Evolutionary conservation across 305 asterid genomes (phyloP).

Genomic region (Solanum hybrid): DNA sequence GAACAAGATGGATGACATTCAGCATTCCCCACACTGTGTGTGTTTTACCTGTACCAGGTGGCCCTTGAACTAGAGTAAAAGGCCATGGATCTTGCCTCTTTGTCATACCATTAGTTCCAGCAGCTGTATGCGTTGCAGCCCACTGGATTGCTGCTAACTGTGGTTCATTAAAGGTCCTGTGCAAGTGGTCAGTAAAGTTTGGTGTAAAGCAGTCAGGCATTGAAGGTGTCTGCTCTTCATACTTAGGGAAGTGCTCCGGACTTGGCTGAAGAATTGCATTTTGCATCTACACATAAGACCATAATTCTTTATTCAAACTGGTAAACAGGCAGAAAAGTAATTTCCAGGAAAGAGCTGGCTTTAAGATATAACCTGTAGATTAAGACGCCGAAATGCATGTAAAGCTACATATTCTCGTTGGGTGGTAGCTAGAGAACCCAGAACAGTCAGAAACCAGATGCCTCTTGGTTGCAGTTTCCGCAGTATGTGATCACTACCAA

Average conservation of each 20-base stretch:
- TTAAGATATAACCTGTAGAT: constrained; percentile 49
- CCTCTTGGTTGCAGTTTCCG: constrained; percentile 85
- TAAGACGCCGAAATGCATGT: constrained; percentile 96
- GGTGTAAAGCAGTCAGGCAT: constrained; percentile 99
- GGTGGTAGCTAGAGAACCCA: constrained; percentile 94
- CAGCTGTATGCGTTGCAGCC: constrained; percentile 99
- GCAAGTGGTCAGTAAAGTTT: constrained; percentile 69
- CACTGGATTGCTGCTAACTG: constrained; percentile 95
- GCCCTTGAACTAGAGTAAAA: constrained; percentile 96
- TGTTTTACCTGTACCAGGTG: constrained; percentile 99
- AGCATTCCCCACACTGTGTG: constrained; percentile 99
- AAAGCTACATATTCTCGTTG: constrained; percentile 90
- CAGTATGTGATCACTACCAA: constrained; percentile 71
- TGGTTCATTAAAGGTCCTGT: constrained; percentile 77
- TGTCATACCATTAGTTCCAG: constrained; percentile 70
- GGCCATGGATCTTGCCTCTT: constrained; percentile 99
- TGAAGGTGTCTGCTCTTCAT: constrained; percentile 95
- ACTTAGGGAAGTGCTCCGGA: constrained; percentile 87
- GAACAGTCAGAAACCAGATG: constrained; percentile 75
- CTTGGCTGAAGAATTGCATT: constrained; percentile 98
- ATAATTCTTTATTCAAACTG: background rate
- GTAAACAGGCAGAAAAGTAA: background rate
- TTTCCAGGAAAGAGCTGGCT: background rate
- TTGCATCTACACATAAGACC: constrained; percentile 67
- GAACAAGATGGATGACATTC: constrained; percentile 97